These are phyloP conservation scores for Angophora floribunda DNA, from an alignment of 345 rosid genomes.

Conservation along the genomic window DNA sequence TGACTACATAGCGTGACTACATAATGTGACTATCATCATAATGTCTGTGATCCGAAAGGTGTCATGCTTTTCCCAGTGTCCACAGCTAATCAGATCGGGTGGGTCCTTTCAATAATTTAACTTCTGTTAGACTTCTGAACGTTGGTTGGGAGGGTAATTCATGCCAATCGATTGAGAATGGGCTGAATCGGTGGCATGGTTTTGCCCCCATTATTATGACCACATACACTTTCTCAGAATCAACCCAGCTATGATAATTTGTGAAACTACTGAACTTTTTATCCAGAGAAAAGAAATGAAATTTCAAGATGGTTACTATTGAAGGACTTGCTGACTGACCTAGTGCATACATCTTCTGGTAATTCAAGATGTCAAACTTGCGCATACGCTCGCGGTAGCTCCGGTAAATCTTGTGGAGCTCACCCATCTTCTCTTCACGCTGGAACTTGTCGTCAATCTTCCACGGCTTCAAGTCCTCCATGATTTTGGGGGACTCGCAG, in stretches of 20 bases:
- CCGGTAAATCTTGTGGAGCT: constrained; percentile 79
- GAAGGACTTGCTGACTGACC: constrained; percentile 34
- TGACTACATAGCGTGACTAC: background rate
- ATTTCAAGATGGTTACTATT: background rate
- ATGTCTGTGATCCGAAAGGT: background rate
- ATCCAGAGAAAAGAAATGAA: background rate
- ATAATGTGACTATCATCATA: constrained; percentile 1
- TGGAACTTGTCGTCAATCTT: constrained; percentile 69
- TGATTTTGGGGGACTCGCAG: constrained; percentile 60
- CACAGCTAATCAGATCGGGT: constrained; percentile 13
- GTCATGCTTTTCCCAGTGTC: constrained; percentile 4
- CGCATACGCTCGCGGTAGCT: constrained; percentile 88
- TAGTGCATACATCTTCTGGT: constrained; percentile 86
- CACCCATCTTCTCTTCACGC: constrained; percentile 53
- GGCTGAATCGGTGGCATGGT: background rate
- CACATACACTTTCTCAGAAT: background rate
- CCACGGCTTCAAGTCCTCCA: constrained; percentile 89
- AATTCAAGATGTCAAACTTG: constrained; percentile 82
- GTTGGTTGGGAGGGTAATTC: constrained; percentile 2
- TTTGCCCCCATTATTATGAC: background rate
- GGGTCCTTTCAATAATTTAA: constrained; percentile 5
- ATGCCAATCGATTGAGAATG: background rate
- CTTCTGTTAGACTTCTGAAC: background rate
- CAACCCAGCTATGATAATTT: background rate
- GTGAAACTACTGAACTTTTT: background rate